Evolutionary conservation across 805 yeast species (phyloP), one percentile per base, ranked within the genome.

Genomic region (Kodamaea restingae): DNA sequence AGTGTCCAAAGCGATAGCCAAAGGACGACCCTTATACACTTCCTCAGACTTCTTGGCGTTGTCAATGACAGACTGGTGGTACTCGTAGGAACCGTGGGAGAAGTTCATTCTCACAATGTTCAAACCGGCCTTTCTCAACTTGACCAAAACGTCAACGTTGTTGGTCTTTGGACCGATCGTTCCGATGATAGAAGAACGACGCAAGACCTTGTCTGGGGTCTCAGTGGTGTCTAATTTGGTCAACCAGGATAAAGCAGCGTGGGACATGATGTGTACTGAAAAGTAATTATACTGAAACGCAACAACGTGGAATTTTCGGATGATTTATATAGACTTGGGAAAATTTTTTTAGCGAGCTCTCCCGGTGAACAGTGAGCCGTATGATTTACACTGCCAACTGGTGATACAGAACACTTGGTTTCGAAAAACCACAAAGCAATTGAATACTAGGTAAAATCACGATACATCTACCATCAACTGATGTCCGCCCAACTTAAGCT

Each of bases 131-230:
- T 88, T 86, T 77, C 98, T 84, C 62, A 93, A 78, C 64, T 80
- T 77, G 56, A 81, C 87, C 60, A 93, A 71, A 52, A 77, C 75
- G 62, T 90, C 96, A 51, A 83, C 90, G 55, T 73, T 67, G 80
- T 93, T 93, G 70, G 98, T 87, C 75, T 88, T 88, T 61, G 98
- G 98, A 58, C 98, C 98, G 69, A 93, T 93, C 55, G 98, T 93
- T 66, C 98, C 97, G 61, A 93, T 90, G 71, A 93, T 93, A 48
- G 97, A 85, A 46, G 96, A 84, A 68, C 96, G 88, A 73, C 98
- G 88, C 63, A 74, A 75, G 65, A 78, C 78, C 63, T 78, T 73
- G 63, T 84, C 84, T 47, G 95, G 95, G 56, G 82, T 78, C 51
- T 76, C 76, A 51, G 75, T 65, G 51, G 81, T 75, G 70, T 88